Percentiles rank a stretch among this genome's conserved stretches.
Evolutionary conservation across 2,329 filamentous ascomycete species (phyloP).

Genomic region (Pestalotiopsis sp.): DNA sequence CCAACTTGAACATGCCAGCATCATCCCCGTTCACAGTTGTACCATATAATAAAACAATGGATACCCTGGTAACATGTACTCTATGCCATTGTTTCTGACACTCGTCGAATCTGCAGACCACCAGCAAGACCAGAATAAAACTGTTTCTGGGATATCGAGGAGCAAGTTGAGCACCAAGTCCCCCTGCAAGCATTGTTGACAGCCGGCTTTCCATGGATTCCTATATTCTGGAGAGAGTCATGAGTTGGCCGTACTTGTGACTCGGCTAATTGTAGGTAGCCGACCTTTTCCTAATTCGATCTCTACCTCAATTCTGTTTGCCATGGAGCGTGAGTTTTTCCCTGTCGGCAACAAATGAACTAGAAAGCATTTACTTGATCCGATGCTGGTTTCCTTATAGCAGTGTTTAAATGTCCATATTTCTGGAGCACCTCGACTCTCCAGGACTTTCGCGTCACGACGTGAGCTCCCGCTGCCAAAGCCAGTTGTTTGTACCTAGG

Average conservation of each 20-base stretch:
- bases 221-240: too few species aligned
- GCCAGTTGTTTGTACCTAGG: too few species aligned
- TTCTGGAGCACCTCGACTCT: too few species aligned
- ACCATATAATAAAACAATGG: background rate
- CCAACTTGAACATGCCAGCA: background rate
- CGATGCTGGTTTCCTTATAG: too few species aligned
- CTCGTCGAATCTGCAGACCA: background rate
- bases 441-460: too few species aligned
- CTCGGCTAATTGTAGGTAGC: background rate
- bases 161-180: background rate
- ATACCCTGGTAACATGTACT: background rate
- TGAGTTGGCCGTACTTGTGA: background rate
- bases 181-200: background rate
- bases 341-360: background rate
- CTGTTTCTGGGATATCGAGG: background rate
- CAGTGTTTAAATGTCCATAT: too few species aligned
- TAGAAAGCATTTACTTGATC: background rate
- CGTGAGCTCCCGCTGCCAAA: too few species aligned
- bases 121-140: background rate
- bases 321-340: background rate
- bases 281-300: background rate
- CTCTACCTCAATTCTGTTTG: background rate
- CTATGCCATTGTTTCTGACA: background rate
- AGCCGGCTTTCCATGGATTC: background rate
- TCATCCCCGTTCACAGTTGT: background rate